A percentile compares a stretch with the other conserved stretches of the same genome.
These are phyloP conservation scores for Ceraceosorus guamensis DNA, from an alignment of 1,284 basidiomycete genomes.

Conservation along the genomic window DNA sequence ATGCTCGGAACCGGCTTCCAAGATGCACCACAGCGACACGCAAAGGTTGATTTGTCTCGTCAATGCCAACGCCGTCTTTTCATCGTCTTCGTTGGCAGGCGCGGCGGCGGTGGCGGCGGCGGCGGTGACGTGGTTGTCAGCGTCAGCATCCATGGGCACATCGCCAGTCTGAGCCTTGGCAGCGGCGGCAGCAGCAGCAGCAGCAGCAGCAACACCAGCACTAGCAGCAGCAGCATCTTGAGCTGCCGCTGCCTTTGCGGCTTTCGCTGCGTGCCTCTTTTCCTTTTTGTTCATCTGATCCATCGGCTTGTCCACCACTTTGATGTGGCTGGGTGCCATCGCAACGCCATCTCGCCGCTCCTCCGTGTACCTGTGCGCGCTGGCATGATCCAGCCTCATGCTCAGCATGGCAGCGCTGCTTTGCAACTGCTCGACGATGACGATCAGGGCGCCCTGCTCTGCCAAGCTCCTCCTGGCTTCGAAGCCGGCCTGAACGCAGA, in stretches of 20 bases:
- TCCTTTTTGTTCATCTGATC: slow-evolving; percentile 48
- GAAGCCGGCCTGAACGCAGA: slow-evolving; percentile 38
- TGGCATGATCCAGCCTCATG: neutral
- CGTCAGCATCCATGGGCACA: slow-evolving; percentile 2
- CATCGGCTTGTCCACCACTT: slow-evolving; percentile 22
- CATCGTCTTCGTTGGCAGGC: slow-evolving; percentile 4
- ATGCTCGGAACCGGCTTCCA: neutral
- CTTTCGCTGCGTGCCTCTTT: slow-evolving; percentile 36
- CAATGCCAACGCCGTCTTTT: neutral
- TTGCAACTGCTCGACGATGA: slow-evolving; percentile 15
- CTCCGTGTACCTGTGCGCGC: neutral
- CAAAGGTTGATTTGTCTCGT: neutral
- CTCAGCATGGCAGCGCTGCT: slow-evolving; percentile 6
- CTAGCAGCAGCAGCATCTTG: neutral
- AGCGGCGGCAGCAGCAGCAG: slow-evolving; percentile 12
- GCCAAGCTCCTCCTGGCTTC: slow-evolving; percentile 28
- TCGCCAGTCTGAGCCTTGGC: slow-evolving; percentile 7
- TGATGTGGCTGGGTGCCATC: neutral
- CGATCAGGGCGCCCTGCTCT: slow-evolving; percentile 26
- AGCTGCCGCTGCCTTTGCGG: neutral
- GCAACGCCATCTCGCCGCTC: neutral
- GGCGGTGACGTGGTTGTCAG: slow-evolving; percentile 11
- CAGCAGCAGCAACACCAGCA: neutral
- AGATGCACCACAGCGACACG: slow-evolving; percentile 6
- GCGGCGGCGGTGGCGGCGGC: neutral